Evolutionary conservation across 768 basidiomycete genomes (phyloP), one percentile per base, ranked within the genome.

Genomic region (Pleurotus tuber-regium): DNA sequence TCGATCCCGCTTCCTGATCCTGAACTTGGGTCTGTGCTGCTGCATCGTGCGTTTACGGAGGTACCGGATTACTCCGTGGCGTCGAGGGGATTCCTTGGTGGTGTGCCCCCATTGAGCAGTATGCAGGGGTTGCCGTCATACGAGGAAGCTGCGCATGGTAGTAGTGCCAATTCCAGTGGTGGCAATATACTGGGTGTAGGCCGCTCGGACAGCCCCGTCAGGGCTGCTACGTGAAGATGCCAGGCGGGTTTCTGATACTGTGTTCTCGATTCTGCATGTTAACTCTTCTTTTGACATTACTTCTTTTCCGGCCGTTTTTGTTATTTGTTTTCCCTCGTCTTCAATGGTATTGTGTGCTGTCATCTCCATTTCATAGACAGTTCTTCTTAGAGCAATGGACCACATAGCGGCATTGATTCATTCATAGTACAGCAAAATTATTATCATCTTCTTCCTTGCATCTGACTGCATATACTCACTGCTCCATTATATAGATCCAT

Each of bases 31-130:
- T 63, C 63, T 12, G 61, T 66, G 56, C 56, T 81, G 56, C 70
- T 87, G 52, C 81, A 82, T 56, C 76, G 84, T 18, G 80, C 82
- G 41, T 85, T 82, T 60, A 89, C 79, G 57, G 82, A 78, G 72
- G 89, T 97, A 14, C 96, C 96, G 1, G 83, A 89, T 57, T 98
- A 98, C 66, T 78, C 78, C 16, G 77, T 90, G 40, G 92, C 95
- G 2, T 83, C 86, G 54, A 74, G 87, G 11, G 94, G 93, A 4
- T 96, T 95, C 68, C 76, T 95, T 23, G 94, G 94, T 5, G 93
- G 94, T 4, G 86, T 95, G n/a, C 84, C 88, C 8, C 93, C 96
- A 12, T 66, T 93, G 61, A 77, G 77, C 60, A 86, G 87, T 59
- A 75, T 86, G 72, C 74, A 72, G 23, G 92, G 89, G 4, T 63